Evolutionary conservation across 2,329 filamentous ascomycete species (phyloP), one percentile per base, ranked within the genome.

Genomic region (Ceratocystis papillata): DNA sequence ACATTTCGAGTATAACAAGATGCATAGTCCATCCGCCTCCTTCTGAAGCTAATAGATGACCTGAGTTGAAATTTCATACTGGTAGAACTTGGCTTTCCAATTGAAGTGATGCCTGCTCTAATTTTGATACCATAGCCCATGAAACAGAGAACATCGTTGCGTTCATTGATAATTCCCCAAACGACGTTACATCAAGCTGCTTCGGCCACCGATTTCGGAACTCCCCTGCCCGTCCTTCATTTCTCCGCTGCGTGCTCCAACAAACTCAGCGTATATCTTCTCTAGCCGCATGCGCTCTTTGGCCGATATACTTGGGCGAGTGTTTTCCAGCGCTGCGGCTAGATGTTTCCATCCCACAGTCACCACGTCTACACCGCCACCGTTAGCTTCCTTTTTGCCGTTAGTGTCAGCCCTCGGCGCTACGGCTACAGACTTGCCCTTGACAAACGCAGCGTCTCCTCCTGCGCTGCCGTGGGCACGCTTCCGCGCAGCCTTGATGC

Each of bases 141-240:
- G 12, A 41, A 41, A 41, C 10, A 12, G 37, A 41, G 12, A 15
- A 12, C 10, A 41, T 41, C 12, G 37, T 41, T 41, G 37, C 1
- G 12, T 12, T 15, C 3, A 41, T 41, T 15, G 37, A 5, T 41
- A 1, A 41, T 41, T 12, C 10, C 12, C 12, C 12, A 15, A 41
- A 8, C 10, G 4, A 41, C 4, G 37, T 55, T 76, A 96, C 94
- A 97, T 97, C 76, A 99, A 79, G 76, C 91, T 97, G 71, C 88
- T 93, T 73, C 94, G 81, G 15, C 92, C 94, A 6, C 94, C 94
- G 76, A 99, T 85, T 76, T 97, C 94, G 75, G 87, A 95, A 66
- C 88, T 89, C 0, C 89, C 91, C 76, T 97, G 90, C 1, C 94
- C 94, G 75, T 88, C 93, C 68, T 87, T 90, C 90, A 99, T 91